Evolutionary conservation across 192 early-diverging fungal species (phyloP), one percentile per base, ranked within the genome.

Genomic region (Anaeromyces robustus): DNA sequence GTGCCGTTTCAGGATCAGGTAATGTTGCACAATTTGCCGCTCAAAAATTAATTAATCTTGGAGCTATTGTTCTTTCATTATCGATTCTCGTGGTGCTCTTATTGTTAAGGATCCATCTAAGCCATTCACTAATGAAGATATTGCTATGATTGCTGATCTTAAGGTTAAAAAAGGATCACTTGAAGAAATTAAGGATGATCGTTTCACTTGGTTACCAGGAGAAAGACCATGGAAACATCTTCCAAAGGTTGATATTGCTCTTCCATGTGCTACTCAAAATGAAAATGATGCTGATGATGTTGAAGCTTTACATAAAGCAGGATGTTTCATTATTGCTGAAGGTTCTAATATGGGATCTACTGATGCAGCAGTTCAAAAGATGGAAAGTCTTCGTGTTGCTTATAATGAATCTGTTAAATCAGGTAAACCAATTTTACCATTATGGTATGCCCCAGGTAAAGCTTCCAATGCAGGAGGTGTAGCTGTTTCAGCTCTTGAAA

Each of bases 41-140:
- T 29, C 84, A 86, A 85, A 88, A 88, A 85, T 83, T 87, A 52
- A 82, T 88, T 30, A 84, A 88, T 80, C 87, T 88, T 77, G 87
- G 87, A 41, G 87, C 86, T 77, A 79, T 86, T 29, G 85, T 86
- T 26, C 79, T 88, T 77, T 86, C 87, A 30, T 87, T 88, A 85
- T 88, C 87, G 87, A 88, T 80, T 88, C 87, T 77, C 85, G 86
- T 82, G 87, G 87, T 84, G 84, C 85, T 80, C 78, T 88, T 80
- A 82, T 86, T 79, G 85, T 86, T 83, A 84, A 85, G 81, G 83
- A 85, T 81, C 86, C 86, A 78, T 7, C 37, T 14, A 39, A 39
- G 37, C 37, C 37, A 39, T 88, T 88, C 77, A 87, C 87, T 77
- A 84, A 85, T 77, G 86, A 82, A 79, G 85, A 88, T 81, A 87